These are phyloP conservation scores for Nemophila menziesii DNA, from an alignment of 257 asterid species.

Conservation along the genomic window DNA sequence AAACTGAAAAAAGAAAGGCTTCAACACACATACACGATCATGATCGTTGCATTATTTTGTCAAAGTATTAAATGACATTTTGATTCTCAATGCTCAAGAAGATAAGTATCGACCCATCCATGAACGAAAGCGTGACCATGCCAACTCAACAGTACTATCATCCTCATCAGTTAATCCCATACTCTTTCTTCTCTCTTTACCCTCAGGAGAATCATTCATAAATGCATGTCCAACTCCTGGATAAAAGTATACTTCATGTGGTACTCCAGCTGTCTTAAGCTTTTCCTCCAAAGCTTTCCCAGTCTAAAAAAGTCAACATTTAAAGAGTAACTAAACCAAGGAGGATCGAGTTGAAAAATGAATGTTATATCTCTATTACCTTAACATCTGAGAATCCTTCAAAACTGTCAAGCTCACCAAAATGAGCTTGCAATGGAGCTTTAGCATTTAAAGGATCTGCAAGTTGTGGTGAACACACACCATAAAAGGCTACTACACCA, in stretches of 20 bases:
- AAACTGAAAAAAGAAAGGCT: neutral
- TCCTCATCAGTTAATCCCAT: slow-evolving; percentile 70
- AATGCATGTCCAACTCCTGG: slow-evolving; percentile 79
- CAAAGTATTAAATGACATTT: neutral
- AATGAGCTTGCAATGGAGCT: slow-evolving; percentile 96
- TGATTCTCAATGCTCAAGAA: slow-evolving; percentile 14
- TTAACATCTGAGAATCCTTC: slow-evolving; percentile 82
- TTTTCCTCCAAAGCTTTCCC: slow-evolving; percentile 74
- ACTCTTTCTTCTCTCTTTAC: slow-evolving; percentile 49
- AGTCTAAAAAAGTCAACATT: slow-evolving; percentile 38
- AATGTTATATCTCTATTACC: slow-evolving; percentile 32
- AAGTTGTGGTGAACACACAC: slow-evolving; percentile 82
- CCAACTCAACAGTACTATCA: slow-evolving; percentile 58
- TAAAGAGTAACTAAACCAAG: neutral
- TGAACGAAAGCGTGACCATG: slow-evolving; percentile 71
- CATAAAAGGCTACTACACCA: slow-evolving; percentile 86
- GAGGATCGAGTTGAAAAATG: neutral
- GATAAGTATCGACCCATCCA: slow-evolving; percentile 76
- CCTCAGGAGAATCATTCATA: slow-evolving; percentile 80
- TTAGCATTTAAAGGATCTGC: slow-evolving; percentile 77
- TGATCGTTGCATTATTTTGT: neutral
- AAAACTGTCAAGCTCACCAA: slow-evolving; percentile 65
- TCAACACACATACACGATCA: neutral
- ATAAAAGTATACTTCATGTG: slow-evolving; percentile 66
- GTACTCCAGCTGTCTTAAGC: slow-evolving; percentile 65